Base-by-base conservation (phyloP, 306 rosid species). In the Prunus kanzakura region DNA sequence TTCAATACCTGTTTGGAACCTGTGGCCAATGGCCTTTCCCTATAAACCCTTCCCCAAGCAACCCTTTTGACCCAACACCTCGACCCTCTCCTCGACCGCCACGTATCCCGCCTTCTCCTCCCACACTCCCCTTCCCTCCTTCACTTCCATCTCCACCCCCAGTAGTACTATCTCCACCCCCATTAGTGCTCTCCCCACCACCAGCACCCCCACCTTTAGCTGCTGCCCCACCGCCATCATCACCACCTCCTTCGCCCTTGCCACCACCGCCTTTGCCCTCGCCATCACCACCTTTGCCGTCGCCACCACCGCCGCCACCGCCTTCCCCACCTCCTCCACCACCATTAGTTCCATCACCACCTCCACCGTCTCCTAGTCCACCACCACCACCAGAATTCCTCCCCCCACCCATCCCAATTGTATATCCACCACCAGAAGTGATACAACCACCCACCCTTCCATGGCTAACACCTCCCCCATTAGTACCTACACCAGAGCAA, bases 11-110 rank as follows among this genome's bases (percentile, higher is more conserved):
- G 16, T 91, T 58, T 83, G 93, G 57, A n/a, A 23, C 63, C 9
- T 93, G 98, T 68, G 92, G 90, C 61, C 86, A 80, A 64, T 93
- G 97, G 97, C 93, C 98, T 82, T 93, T 93, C 29, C 85, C 93
- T 64, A 89, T 82, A 2, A 81, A 52, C 43, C 85, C 89, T 41
- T 91, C 84, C 60, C 91, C 90, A 50, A 41, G 89, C 54, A 93
- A 93, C 79, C 98, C 98, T 1, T 91, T 91, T 85, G 71, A 57
- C 14, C 91, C 88, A 51, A 64, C 88, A 30, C 88, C 88, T 16
- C 49, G 80, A 45, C 86, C 82, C 6, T 46, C 81, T 7, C 84
- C 83, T 41, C 29, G 55, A 12, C 83, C 82, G 0, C 86, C 89
- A 2, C 45, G 38, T 23, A 15, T 73, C 22, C 62, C 81, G 10